These are phyloP conservation scores for Leptomonas seymouri DNA, from an alignment of 208 protist genomes.

Conservation along the genomic window DNA sequence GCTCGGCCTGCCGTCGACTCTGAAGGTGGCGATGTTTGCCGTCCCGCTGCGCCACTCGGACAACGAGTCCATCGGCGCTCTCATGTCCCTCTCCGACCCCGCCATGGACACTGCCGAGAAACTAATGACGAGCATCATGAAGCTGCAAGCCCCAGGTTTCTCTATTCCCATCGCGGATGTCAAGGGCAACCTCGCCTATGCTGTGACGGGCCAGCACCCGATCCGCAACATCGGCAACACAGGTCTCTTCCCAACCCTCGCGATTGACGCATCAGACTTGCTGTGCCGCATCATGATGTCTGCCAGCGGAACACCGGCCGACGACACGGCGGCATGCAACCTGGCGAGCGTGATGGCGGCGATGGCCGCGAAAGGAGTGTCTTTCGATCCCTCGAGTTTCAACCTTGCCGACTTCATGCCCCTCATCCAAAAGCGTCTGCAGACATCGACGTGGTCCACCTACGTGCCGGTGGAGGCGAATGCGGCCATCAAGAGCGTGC, in stretches of 20 bases:
- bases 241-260: constrained; percentile 46
- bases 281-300: constrained; percentile 20
- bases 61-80: constrained; percentile 35
- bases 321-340: constrained; percentile 2
- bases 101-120: constrained; percentile 42
- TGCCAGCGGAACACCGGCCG: background rate
- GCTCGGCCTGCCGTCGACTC: constrained; percentile 36
- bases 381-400: constrained; percentile 12
- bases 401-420: constrained; percentile 20
- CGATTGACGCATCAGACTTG: constrained; percentile 28
- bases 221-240: constrained; percentile 39
- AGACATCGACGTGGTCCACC: constrained; percentile 24
- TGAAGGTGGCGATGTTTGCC: constrained; percentile 49
- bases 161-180: constrained; percentile 58
- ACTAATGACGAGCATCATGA: constrained; percentile 43
- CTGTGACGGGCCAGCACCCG: constrained; percentile 52
- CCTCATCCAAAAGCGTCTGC: constrained; percentile 8
- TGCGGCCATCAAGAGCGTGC: constrained; percentile 27
- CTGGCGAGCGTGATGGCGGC: constrained; percentile 11
- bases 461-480: constrained; percentile 29
- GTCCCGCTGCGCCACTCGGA: constrained; percentile 47
- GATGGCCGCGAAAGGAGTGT: constrained; percentile 10
- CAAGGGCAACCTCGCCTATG: constrained; percentile 57
- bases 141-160: constrained; percentile 54
- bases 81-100: constrained; percentile 45